Evolutionary conservation across 1,284 basidiomycete genomes (phyloP), one percentile per base, ranked within the genome.

Genomic region (Cutaneotrichosporon cutaneum): DNA sequence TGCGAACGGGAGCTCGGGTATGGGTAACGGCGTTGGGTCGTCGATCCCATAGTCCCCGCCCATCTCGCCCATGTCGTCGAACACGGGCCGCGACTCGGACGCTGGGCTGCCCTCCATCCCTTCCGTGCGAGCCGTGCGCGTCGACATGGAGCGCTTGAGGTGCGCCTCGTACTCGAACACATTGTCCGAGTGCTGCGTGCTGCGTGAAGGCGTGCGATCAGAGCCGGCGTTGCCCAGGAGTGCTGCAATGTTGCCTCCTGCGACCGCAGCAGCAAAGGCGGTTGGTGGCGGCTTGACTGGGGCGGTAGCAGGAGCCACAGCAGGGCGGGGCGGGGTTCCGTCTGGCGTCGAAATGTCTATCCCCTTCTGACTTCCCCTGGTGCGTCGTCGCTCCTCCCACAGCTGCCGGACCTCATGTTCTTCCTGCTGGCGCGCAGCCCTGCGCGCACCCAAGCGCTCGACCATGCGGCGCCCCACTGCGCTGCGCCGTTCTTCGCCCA

Each of bases 391-490:
- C 57, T 78, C 69, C 53, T 76, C 70, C 76, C 76, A 78, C 10
- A 75, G 53, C 51, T 65, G 42, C 35, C 71, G 61, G 10, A 76
- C 75, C 62, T 77, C 70, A 0, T 61, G 65, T 47, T 77, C 73
- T 56, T 77, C 74, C 58, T 74, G 60, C 44, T 76, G 65, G 35
- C 74, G 68, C 1, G 74, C 72, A 3, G 70, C 75, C 26, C 68
- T 65, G 9, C 79, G 65, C 52, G 75, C 74, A 0, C 71, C 77
- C 44, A 81, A 63, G 10, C 77, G 60, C 51, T 71, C 71, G 26
- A 81, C 77, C 79, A 81, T 81, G 32, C 77, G 66, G 35, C 79
- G 64, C 3, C 79, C 79, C 0, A 80, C 78, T 0, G 76, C 79
- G 61, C 77, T 79, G 39, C 79, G 65, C n/a, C 78, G 65, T 57